phyloP scores from a whole-genome alignment of 73 alveolate species.

The Symbiodinium pilosum region DNA sequence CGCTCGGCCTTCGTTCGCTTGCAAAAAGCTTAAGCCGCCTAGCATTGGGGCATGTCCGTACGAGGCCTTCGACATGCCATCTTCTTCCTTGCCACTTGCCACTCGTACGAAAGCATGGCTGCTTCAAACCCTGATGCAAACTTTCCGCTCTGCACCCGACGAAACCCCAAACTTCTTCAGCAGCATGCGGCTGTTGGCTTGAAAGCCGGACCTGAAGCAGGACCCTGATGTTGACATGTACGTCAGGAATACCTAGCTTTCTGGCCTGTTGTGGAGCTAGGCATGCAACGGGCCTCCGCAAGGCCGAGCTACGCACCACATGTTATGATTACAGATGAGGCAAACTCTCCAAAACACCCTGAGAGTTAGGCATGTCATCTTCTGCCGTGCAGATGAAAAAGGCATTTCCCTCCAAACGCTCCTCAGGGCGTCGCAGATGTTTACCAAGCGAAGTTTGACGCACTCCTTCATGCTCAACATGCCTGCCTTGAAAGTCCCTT shows the following conservation, averaged over 20 bases:
- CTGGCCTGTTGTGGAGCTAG: neutral
- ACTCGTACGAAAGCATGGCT: no score
- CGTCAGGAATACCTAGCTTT: neutral
- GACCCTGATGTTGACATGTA: neutral
- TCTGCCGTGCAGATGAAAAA: neutral
- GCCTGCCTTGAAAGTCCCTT: no score
- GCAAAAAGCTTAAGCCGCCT: neutral
- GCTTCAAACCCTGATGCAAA: no score
- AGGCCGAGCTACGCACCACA: no score
- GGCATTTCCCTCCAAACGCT: neutral
- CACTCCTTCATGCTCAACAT: no score
- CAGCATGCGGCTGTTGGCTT: slow-evolving; percentile 64
- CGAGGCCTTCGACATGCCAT: neutral
- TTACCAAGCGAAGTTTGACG: no score
- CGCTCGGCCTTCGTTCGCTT: slow-evolving; percentile 41
- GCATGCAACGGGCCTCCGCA: neutral
- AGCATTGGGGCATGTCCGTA: neutral
- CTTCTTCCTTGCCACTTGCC: neutral
- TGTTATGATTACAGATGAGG: neutral
- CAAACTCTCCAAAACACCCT: neutral
- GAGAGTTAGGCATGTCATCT: neutral
- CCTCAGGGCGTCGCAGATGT: no score
- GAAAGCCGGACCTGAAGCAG: slow-evolving; percentile 55
- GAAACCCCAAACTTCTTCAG: slow-evolving; percentile 56
- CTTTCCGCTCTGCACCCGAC: neutral